A percentile compares a stretch with the other conserved stretches of the same genome.
Evolutionary conservation across 495 filamentous ascomycete genomes (phyloP).

Genomic region (Jackrogersella minutella): DNA sequence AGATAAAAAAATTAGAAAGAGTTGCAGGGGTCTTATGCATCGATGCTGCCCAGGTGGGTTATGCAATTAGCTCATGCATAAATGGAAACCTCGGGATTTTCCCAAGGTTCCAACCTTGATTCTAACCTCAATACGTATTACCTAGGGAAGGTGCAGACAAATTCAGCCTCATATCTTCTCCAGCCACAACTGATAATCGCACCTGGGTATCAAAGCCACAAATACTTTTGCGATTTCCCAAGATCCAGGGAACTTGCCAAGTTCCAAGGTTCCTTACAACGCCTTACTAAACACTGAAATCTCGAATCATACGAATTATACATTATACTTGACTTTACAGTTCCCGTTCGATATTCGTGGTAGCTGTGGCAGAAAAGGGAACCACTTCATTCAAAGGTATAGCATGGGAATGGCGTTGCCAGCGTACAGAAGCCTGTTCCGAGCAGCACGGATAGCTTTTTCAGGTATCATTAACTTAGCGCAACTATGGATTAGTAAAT

Average conservation of each 20-base stretch:
- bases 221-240: constrained; percentile 45
- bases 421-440: constrained; percentile 85
- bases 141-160: too few relatives aligned
- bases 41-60: background rate
- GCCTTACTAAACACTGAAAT: background rate
- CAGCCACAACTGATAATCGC: background rate
- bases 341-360: background rate
- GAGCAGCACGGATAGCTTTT: constrained; percentile 84
- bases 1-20: too few relatives aligned
- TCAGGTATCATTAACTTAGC: constrained; percentile 61
- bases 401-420: constrained; percentile 66
- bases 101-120: too few relatives aligned
- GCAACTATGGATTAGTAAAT: background rate
- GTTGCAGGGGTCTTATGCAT: constrained; percentile 49
- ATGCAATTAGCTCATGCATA: background rate
- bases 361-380: too few relatives aligned
- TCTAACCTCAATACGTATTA: too few relatives aligned
- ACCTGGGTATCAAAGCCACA: constrained; percentile 30
- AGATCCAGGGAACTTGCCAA: too few relatives aligned
- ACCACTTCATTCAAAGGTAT: background rate
- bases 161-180: background rate
- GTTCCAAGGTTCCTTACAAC: background rate
- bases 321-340: background rate
- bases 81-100: too few relatives aligned
- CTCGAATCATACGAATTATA: background rate